Conservation (phyloP, 805 yeast species). For the Lachancea dasiensis region DNA sequence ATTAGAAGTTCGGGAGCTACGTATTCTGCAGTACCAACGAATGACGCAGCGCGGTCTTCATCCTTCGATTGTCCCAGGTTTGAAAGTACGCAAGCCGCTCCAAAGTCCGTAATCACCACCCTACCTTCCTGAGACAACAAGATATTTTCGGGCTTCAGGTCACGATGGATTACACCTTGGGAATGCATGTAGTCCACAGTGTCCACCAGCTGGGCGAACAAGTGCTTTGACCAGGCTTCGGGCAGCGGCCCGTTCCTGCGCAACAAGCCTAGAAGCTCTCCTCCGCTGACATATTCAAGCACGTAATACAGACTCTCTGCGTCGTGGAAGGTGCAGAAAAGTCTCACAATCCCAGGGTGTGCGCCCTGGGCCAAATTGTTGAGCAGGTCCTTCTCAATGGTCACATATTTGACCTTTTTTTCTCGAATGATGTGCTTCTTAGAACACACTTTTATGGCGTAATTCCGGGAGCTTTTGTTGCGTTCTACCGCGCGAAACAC, state of each 20-base stretch:
- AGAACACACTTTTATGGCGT: slow-evolving; percentile 86
- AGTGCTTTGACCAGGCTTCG: slow-evolving; percentile 71
- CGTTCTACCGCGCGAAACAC: slow-evolving; percentile 85
- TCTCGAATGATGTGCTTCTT: slow-evolving; percentile 92
- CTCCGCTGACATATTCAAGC: slow-evolving; percentile 88
- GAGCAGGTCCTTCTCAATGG: slow-evolving; percentile 86
- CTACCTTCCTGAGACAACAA: slow-evolving; percentile 79
- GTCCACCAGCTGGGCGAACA: slow-evolving; percentile 82
- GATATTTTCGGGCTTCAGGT: slow-evolving; percentile 91
- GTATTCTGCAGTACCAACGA: slow-evolving; percentile 97
- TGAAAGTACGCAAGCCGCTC: slow-evolving; percentile 66
- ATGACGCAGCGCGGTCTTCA: slow-evolving; percentile 56
- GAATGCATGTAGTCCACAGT: slow-evolving; percentile 84
- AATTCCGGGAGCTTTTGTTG: slow-evolving; percentile 67
- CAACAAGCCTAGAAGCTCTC: slow-evolving; percentile 80
- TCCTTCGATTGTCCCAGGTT: slow-evolving; percentile 34
- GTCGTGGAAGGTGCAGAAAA: slow-evolving; percentile 94
- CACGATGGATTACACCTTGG: slow-evolving; percentile 88
- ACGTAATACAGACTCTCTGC: slow-evolving; percentile 83
- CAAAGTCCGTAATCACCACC: slow-evolving; percentile 91
- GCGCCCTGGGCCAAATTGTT: slow-evolving; percentile 66
- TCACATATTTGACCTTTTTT: slow-evolving; percentile 90
- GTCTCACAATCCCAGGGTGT: slow-evolving; percentile 90
- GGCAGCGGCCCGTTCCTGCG: slow-evolving; percentile 72
- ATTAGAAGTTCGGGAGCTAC: slow-evolving; percentile 87